Evolutionary conservation across 345 rosid genomes (phyloP), one percentile per base, ranked within the genome.

Genomic region (Luvunga scandens): DNA sequence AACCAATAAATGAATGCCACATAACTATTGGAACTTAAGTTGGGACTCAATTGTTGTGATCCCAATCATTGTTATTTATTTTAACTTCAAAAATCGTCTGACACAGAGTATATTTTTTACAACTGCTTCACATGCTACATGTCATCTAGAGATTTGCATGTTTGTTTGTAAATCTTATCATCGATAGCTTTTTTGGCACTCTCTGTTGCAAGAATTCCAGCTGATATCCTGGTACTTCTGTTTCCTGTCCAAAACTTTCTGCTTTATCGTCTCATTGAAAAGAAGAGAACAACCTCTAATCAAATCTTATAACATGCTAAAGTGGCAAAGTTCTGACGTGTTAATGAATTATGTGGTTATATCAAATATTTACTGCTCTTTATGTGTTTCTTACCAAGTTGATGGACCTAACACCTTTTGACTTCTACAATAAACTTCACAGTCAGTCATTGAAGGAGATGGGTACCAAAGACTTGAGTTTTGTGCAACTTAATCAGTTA

Each of bases 401-500:
- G 45, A 21, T 64, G 28, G 42, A 28, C 36, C 63, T 31, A 31
- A 45, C 66, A 34, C 45, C 10, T 76, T 42, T 68, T n/a, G 36
- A 38, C 50, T 64, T 55, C 27, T 31, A 62, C 33, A 5, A 39
- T 78, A 7, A 73, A 48, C 53, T 78, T 79, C 78, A 74, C 97
- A 94, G 99, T 84, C 98, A 94, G 71, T 92, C 98, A 34, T 87
- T 96, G 88, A 81, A 92, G 82, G 98, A 96, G 91, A 96, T 96
- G 99, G 99, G 99, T 77, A 91, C 98, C 72, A 89, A 90, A 82
- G 92, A 96, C 86, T 84, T 92, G 87, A 84, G 83, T 71, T 96
- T 96, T 87, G 99, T 96, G 69, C 98, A 96, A 85, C 93, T 96
- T 72, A 94, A 96, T 87, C 99, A 96, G 83, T 85, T 96, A 80